phyloP scores from a whole-genome alignment of 352 stramenopile genomes.

The Pythium phragmitis region DNA sequence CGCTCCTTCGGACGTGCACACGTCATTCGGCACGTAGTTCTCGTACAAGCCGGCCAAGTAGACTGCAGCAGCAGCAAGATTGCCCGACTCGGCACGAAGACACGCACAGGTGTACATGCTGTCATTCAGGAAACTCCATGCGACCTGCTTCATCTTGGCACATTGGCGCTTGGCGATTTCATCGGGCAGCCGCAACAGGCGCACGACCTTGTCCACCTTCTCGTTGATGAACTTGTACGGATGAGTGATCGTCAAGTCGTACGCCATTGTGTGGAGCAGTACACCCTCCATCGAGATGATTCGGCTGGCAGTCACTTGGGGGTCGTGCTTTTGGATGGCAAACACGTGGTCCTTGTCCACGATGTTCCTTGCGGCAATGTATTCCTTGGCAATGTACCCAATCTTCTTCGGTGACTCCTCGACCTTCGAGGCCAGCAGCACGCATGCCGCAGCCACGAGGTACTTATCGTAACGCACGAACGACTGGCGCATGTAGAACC shows the following conservation, averaged over 20 bases:
- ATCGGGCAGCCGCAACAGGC: constrained; percentile 54
- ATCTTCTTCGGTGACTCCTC: constrained; percentile 85
- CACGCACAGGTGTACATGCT: constrained; percentile 84
- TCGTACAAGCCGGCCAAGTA: constrained; percentile 85
- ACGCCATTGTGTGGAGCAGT: constrained; percentile 76
- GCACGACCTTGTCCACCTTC: constrained; percentile 82
- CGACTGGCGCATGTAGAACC: constrained; percentile 86
- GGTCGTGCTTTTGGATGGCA: constrained; percentile 74
- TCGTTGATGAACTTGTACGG: constrained; percentile 89
- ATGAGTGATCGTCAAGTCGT: constrained; percentile 83
- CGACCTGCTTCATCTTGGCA: constrained; percentile 83
- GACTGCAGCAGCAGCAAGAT: constrained; percentile 77
- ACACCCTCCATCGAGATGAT: constrained; percentile 87
- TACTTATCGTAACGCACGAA: constrained; percentile 86
- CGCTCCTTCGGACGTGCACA: constrained; percentile 52
- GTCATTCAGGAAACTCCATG: constrained; percentile 90
- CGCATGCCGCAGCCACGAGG: constrained; percentile 74
- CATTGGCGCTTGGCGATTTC: constrained; percentile 53
- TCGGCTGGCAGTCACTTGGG: constrained; percentile 58
- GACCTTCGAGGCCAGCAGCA: constrained; percentile 82
- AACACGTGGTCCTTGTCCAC: constrained; percentile 79
- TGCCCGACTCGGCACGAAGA: constrained; percentile 62
- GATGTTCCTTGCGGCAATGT: constrained; percentile 64
- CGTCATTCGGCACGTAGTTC: constrained; percentile 63
- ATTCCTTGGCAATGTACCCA: constrained; percentile 68